Conservation (phyloP, 2,329 filamentous ascomycete species). For the Moelleriella libera region DNA sequence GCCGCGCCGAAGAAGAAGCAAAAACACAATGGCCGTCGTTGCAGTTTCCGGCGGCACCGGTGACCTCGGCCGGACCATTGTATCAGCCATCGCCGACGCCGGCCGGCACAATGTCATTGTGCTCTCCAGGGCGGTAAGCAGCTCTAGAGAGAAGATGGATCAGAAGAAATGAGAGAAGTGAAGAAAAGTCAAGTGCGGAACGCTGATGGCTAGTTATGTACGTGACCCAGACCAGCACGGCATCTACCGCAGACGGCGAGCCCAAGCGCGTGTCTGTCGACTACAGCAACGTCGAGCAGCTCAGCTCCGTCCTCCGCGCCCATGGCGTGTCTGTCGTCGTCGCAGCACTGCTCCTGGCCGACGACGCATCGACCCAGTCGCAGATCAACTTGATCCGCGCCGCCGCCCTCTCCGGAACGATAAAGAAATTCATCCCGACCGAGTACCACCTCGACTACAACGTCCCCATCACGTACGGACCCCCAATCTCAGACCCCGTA, state of each 20-base stretch:
- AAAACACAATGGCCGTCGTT: not conserved
- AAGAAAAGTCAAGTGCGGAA: not conserved
- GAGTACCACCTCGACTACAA: constrained; percentile 2
- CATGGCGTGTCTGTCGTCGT: constrained; percentile 3
- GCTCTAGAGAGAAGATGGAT: not conserved
- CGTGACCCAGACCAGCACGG: no score
- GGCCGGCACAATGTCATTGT: not conserved
- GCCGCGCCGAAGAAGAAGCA: not conserved
- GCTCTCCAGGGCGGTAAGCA: not conserved
- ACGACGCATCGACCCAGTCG: not conserved
- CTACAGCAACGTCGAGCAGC: constrained; percentile 1
- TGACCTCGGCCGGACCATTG: not conserved
- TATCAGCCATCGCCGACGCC: not conserved
- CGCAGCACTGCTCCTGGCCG: constrained; percentile 1
- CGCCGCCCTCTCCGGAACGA: constrained; percentile 1
- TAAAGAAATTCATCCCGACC: constrained; percentile 3
- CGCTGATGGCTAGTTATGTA: not conserved
- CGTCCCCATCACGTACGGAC: not conserved
- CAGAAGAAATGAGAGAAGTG: no score
- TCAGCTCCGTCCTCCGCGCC: not conserved
- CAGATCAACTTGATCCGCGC: constrained; percentile 4
- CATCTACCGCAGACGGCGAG: not conserved
- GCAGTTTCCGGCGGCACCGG: not conserved
- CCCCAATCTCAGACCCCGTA: not conserved
- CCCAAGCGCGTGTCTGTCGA: not conserved